A percentile compares a stretch with the other conserved stretches of the same genome.
These are phyloP conservation scores for Phytopythium kandeliae DNA, from an alignment of 352 stramenopile species.

Conservation along the genomic window DNA sequence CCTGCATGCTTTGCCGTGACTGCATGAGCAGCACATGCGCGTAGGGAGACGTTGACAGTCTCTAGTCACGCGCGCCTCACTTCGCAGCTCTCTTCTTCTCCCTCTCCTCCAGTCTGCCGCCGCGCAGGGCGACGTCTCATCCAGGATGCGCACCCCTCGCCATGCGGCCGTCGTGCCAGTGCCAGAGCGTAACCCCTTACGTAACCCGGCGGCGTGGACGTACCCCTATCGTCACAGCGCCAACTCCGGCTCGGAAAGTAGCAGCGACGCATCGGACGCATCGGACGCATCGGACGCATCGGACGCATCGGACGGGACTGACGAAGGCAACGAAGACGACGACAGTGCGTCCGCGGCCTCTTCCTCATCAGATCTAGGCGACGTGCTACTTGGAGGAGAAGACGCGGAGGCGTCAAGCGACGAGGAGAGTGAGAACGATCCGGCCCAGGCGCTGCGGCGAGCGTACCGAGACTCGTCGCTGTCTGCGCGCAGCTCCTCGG, in stretches of 20 bases:
- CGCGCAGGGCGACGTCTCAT: no score
- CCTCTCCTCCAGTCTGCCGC: no score
- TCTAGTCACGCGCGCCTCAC: no score
- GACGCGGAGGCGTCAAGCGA: slow-evolving; percentile 4
- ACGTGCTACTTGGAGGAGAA: slow-evolving; percentile 3
- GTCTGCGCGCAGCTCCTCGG: slow-evolving; percentile 8
- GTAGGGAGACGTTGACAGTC: no score
- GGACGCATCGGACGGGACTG: neutral
- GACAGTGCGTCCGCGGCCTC: neutral
- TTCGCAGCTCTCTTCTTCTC: no score
- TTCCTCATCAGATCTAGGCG: slow-evolving; percentile 1
- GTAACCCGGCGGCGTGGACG: neutral
- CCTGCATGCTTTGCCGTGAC: no score
- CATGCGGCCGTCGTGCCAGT: slow-evolving; percentile 6
- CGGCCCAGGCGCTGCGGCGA: neutral
- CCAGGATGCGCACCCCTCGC: slow-evolving; percentile 5
- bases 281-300: no score
- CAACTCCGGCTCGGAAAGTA: slow-evolving; percentile 14
- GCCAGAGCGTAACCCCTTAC: slow-evolving; percentile 4
- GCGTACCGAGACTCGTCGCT: slow-evolving; percentile 3
- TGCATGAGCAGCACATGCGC: no score
- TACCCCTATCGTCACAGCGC: neutral
- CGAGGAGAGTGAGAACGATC: slow-evolving; percentile 3
- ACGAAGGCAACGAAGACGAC: neutral
- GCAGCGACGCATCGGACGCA: no score